Conservation (phyloP, 495 filamentous ascomycete species). For the Aspergillus carlsbadensis region DNA sequence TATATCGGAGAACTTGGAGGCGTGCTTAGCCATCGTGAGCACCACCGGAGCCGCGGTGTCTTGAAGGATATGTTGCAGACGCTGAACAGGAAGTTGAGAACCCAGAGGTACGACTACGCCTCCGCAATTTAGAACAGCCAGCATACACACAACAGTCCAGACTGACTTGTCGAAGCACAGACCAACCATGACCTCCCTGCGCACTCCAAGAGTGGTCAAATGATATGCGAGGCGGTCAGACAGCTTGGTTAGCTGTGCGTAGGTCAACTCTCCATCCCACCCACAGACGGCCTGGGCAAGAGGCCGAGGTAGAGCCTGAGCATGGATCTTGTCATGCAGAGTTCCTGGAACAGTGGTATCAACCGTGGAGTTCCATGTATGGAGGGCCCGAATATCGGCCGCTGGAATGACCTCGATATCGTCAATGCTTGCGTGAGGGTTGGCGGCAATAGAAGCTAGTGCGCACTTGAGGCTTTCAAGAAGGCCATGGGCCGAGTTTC, state of each 20-base stretch:
- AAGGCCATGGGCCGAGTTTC: background rate
- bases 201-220: constrained; percentile 3
- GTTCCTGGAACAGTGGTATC: background rate
- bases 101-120: constrained; percentile 49
- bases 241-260: constrained; percentile 32
- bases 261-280: constrained; percentile 37
- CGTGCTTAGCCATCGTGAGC: constrained; percentile 1
- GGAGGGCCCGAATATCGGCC: background rate
- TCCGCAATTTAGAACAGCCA: constrained; percentile 48
- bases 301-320: background rate
- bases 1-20: background rate
- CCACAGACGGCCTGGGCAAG: background rate
- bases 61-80: constrained; percentile 46
- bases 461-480: constrained; percentile 3
- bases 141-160: constrained; percentile 38
- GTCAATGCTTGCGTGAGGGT: background rate
- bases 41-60: constrained; percentile 10
- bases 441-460: background rate
- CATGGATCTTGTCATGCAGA: constrained; percentile 5
- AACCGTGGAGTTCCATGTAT: background rate
- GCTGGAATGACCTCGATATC: background rate
- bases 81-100: constrained; percentile 40
- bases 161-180: constrained; percentile 46
- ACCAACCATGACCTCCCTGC: constrained; percentile 24
- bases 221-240: constrained; percentile 24